Evolutionary conservation across 176 grass and related monocot genomes (phyloP).

Genomic region (Zea luxurians): DNA sequence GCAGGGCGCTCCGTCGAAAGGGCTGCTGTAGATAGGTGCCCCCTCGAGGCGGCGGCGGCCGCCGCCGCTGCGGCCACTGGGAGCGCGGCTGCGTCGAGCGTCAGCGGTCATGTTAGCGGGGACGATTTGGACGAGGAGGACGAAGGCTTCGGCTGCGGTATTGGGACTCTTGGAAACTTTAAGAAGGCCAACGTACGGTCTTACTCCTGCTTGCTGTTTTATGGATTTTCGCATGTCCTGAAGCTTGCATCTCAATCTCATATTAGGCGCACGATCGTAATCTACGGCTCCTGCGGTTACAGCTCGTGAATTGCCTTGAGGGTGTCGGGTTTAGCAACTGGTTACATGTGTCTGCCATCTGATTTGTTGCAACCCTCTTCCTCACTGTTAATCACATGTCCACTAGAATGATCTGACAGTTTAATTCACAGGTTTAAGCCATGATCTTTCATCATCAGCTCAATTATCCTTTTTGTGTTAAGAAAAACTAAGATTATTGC

Average conservation of each 20-base stretch:
- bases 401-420: neutral
- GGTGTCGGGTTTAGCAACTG: neutral
- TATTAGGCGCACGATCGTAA: neutral
- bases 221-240: neutral
- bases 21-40: constrained; percentile 42
- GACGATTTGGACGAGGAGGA: constrained; percentile 70
- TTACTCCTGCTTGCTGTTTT: neutral
- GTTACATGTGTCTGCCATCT: neutral
- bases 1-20: constrained; percentile 30
- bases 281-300: neutral
- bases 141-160: constrained; percentile 59
- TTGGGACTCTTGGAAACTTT: constrained; percentile 56
- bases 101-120: constrained; percentile 17
- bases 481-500: neutral
- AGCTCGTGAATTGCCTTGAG: neutral
- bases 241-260: neutral
- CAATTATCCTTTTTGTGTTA: neutral
- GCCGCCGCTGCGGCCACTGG: constrained; percentile 40
- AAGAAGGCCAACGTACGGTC: constrained; percentile 64
- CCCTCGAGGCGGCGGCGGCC: constrained; percentile 48
- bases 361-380: neutral
- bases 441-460: neutral
- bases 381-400: neutral
- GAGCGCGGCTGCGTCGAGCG: constrained; percentile 35
- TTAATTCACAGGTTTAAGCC: neutral